Base-by-base conservation (phyloP, 352 stramenopile species). In the Nothophytophthora sp. region DNA sequence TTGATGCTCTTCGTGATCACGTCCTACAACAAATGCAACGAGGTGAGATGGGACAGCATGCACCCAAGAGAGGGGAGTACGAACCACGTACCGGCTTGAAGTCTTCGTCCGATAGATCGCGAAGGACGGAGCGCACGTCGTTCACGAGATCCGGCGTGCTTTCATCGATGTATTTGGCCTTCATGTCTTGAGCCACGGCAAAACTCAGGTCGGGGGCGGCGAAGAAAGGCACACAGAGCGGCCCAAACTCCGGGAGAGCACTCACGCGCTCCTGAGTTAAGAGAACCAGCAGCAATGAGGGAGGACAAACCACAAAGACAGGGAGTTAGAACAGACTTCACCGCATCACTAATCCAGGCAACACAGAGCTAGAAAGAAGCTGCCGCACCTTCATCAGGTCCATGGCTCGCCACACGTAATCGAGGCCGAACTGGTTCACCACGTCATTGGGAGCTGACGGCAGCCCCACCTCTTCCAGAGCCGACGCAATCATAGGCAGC, bases 1-100 rank as follows among this genome's bases (percentile, higher is more conserved):
- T 93, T 95, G 61, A 93, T 87, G 36, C 64, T 71, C 32, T 76
- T 76, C 5, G 78, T 93, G 61, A 95, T 92, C 12, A 72, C 39
- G 50, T 92, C 73, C 85, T 95, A 60, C 25, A 27, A 34, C 16
- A 38, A 37, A n/a, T 27, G n/a, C n/a, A n/a, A n/a, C n/a, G n/a
- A n/a, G n/a, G 27, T 33, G 16, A 24, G 28, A 15, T 24, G 25
- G 11, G 35, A 24, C 36, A 32, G 27, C 20, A 22, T 22, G 28
- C 16, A 28, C 22, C 30, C 41, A 19, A 40, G 6, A 47, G 19
- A 24, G n/a, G n/a, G n/a, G 15, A n/a, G n/a, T n/a, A n/a, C n/a
- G n/a, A 28, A 15, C 5, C 23, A 49, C 67, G 30, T 50, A 90
- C 81, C 41, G 81, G 58, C 11, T 65, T 82, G 46, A 95, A 92